Percentiles rank a stretch among this genome's conserved stretches.
phyloP scores from a whole-genome alignment of 192 early-diverging fungal genomes.

The Cladochytrium replicatum region DNA sequence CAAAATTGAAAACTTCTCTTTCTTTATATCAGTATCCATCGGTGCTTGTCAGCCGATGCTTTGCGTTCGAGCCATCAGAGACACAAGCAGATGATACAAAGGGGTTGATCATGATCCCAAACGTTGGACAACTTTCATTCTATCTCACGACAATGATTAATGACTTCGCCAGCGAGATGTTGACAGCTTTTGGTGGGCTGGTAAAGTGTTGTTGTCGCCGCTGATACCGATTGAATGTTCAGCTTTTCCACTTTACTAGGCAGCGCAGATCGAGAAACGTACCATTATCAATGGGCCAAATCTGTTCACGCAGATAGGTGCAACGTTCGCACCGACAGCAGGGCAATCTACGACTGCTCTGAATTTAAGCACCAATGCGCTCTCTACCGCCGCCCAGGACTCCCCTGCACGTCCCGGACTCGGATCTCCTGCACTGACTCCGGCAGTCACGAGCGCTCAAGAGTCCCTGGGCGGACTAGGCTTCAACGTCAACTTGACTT shows the following conservation, averaged over 20 bases:
- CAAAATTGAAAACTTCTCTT: background rate
- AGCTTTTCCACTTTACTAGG: slow-evolving; percentile 15
- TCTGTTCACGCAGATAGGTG: background rate
- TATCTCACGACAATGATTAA: slow-evolving; percentile 69
- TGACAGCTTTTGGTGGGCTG: slow-evolving; percentile 53
- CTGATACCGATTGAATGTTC: background rate
- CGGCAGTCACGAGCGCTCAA: background rate
- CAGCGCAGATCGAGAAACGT: slow-evolving; percentile 45
- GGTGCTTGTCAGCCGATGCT: slow-evolving; percentile 58
- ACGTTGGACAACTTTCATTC: slow-evolving; percentile 66
- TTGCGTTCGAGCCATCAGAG: slow-evolving; percentile 74
- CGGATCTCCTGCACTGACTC: background rate
- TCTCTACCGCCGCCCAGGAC: background rate
- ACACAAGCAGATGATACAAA: slow-evolving; percentile 61
- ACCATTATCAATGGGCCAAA: slow-evolving; percentile 43
- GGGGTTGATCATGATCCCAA: slow-evolving; percentile 68
- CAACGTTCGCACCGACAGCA: background rate
- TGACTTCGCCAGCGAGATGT: slow-evolving; percentile 63
- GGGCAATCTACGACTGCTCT: slow-evolving; percentile 5
- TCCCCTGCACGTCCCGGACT: background rate
- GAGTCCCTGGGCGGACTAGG: background rate
- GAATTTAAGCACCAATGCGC: background rate
- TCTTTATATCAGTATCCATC: slow-evolving; percentile 66
- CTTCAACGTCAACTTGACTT: slow-evolving; percentile 2
- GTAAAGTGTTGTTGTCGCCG: slow-evolving; percentile 33